Evolutionary conservation across 73 alveolate species (phyloP), one percentile per base, ranked within the genome.

Genomic region (Paraurostyla sp.): DNA sequence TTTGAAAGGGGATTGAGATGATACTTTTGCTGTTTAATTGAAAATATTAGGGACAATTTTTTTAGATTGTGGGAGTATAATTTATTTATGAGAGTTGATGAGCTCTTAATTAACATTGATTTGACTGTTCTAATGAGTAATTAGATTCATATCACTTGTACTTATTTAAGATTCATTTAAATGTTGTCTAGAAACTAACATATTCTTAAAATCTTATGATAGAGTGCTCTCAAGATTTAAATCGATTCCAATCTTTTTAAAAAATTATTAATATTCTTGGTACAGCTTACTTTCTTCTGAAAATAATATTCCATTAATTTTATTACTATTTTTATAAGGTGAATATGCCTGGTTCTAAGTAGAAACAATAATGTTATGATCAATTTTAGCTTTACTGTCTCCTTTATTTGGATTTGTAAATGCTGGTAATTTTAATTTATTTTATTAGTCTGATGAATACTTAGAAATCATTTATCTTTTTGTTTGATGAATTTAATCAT

Each of bases 191-290:
- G 35, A 40, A 38, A 65, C 15, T 22, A 65, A 23, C 58, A 65
- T 38, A 15, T 3, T 38, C 25, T 65, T 65, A 18, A 65, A 15
- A 18, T 65, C 82, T 13, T 65, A 38, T 22, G 82, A 35, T 7
- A 58, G 82, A 1, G 35, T 40, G 25, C 41, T 65, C 6, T 25
- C 18, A 11, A 65, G 32, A 35, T 65, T 65, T 7, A n/a, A n/a
- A n/a, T n/a, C n/a, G n/a, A 65, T 65, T 15, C 82, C 82, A 38
- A 65, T 65, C 41, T 65, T 38, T 13, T 32, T 36, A 40, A 65
- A 65, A 58, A 65, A 65, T 40, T 65, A 38, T 38, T 65, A 22
- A 65, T 65, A 65, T 35, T 65, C 82, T 38, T 65, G 9, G n/a
- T 38, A 38, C 35, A 65, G 32, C 25, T 65, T 65, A 15, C 41